Percentiles rank a stretch among this genome's conserved stretches.
Evolutionary conservation across 768 basidiomycete species (phyloP).

Genomic region (Tylopilus rubrobrunneus): DNA sequence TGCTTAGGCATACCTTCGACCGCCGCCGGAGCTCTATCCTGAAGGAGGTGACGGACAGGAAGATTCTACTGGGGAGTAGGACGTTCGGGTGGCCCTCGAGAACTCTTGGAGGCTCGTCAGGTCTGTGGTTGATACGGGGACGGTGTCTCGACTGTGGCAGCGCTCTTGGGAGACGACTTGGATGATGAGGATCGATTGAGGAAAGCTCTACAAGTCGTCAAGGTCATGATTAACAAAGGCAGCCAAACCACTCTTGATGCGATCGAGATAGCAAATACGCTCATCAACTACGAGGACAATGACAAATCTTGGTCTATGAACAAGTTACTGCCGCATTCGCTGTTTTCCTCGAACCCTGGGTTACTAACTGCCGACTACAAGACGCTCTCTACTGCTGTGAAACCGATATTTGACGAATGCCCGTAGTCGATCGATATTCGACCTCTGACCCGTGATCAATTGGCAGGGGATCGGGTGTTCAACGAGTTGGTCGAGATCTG

Average conservation of each 20-base stretch:
- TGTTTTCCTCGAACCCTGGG: constrained; percentile 57
- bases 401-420: constrained; percentile 51
- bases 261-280: constrained; percentile 44
- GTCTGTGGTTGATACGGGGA: constrained; percentile 53
- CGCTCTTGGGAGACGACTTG: constrained; percentile 42
- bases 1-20: constrained; percentile 63
- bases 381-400: constrained; percentile 43
- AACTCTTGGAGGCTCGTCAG: constrained; percentile 48
- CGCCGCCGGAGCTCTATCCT: constrained; percentile 30
- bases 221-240: constrained; percentile 54
- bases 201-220: constrained; percentile 47
- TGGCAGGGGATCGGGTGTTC: constrained; percentile 51
- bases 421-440: constrained; percentile 52
- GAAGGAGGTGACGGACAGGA: constrained; percentile 25
- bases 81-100: constrained; percentile 29
- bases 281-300: constrained; percentile 35
- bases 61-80: constrained; percentile 19
- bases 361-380: constrained; percentile 52
- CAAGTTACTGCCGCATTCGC: constrained; percentile 46
- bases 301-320: constrained; percentile 42
- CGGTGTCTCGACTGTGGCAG: constrained; percentile 57
- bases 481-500: constrained; percentile 50
- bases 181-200: constrained; percentile 41
- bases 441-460: constrained; percentile 53
- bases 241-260: constrained; percentile 51